Evolutionary conservation across 2,329 filamentous ascomycete genomes (phyloP).

Genomic region (Neonectria faginata): DNA sequence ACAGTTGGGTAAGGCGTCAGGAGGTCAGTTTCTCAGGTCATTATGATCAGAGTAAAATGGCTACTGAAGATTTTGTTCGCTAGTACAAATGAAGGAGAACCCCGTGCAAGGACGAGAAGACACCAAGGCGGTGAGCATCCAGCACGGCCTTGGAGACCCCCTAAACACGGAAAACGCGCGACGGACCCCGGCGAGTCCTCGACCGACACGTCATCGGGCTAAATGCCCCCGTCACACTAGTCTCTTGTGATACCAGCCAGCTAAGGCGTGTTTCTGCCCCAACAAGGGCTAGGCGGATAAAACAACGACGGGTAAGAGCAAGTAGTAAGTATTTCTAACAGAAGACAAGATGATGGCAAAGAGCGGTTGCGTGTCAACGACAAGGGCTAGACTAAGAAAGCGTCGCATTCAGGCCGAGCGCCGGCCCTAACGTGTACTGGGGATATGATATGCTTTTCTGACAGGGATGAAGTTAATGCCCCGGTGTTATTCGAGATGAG

Average conservation of each 20-base stretch:
- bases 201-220: background rate
- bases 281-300: too few species aligned
- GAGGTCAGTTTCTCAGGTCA: background rate
- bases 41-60: background rate
- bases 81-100: background rate
- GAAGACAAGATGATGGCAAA: too few species aligned
- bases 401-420: background rate
- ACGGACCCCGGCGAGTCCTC: background rate
- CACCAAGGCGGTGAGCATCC: background rate
- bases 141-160: constrained; percentile 3
- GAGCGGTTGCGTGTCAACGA: background rate
- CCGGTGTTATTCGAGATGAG: too few species aligned
- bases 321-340: too few species aligned
- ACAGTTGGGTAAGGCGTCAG: background rate
- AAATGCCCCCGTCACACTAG: background rate
- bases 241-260: too few species aligned
- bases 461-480: too few species aligned
- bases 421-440: constrained; percentile 1
- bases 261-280: too few species aligned
- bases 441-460: constrained; percentile 3
- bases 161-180: background rate
- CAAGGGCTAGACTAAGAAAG: constrained; percentile 2
- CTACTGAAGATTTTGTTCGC: background rate
- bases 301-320: too few species aligned
- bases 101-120: background rate